Conservation (phyloP, 305 asterid species). For the Fraxinus sp. region DNA sequence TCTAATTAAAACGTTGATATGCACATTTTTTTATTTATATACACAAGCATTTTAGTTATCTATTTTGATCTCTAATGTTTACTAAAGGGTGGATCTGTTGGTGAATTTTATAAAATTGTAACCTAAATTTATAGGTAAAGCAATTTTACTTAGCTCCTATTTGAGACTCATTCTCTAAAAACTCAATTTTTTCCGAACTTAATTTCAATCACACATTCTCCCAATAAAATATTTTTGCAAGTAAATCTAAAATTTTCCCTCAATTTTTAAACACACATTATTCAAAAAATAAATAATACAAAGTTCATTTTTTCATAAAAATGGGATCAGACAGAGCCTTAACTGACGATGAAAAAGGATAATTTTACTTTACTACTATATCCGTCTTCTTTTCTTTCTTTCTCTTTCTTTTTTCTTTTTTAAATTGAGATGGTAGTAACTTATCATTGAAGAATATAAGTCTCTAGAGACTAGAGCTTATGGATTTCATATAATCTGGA, state of each 20-base stretch:
- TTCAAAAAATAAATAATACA: too few relatives aligned
- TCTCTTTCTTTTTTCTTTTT: background rate
- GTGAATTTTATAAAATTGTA: background rate
- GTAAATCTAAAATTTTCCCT: too few relatives aligned
- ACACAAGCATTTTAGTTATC: background rate
- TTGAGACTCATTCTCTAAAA: too few relatives aligned
- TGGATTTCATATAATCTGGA: background rate
- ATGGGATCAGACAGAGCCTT: too few relatives aligned
- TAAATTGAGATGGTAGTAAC: background rate
- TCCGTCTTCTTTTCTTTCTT: background rate
- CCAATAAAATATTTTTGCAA: too few relatives aligned
- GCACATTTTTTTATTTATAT: background rate
- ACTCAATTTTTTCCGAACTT: too few relatives aligned
- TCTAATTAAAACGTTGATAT: background rate
- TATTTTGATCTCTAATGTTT: background rate
- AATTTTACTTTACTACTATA: background rate
- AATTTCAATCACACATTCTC: too few relatives aligned
- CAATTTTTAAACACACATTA: too few relatives aligned
- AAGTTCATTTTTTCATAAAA: too few relatives aligned
- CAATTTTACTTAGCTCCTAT: background rate
- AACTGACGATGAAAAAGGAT: background rate
- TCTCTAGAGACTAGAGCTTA: background rate
- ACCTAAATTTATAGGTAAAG: background rate
- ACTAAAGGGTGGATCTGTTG: background rate
- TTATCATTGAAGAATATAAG: background rate